A percentile compares a stretch with the other conserved stretches of the same genome.
phyloP scores from a whole-genome alignment of 106 monocot species.

The Gastrodia elata region DNA sequence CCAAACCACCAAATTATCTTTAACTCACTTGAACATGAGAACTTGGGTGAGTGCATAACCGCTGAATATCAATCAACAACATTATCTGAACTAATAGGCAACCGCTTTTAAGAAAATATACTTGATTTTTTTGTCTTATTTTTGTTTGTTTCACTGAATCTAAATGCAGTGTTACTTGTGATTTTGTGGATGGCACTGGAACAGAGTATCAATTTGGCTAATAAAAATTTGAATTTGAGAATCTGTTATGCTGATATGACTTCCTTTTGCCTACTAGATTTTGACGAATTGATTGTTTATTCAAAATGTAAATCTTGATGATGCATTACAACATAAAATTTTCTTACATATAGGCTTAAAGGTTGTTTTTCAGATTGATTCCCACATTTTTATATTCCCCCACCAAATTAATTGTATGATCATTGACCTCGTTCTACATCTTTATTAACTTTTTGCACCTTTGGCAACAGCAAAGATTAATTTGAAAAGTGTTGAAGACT shows the following conservation, averaged over 20 bases:
- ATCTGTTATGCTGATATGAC: background rate
- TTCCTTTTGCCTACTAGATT: background rate
- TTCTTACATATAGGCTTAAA: background rate
- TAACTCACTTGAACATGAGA: background rate
- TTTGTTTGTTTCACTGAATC: background rate
- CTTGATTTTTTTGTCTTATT: background rate
- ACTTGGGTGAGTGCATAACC: background rate
- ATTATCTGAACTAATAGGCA: background rate
- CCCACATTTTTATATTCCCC: background rate
- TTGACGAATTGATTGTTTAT: background rate
- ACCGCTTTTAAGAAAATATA: background rate
- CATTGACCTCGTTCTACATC: conserved; percentile 1
- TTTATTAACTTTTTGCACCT: background rate
- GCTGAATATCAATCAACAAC: background rate
- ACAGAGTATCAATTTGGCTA: background rate
- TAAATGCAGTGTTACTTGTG: background rate
- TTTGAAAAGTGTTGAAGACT: conserved; percentile 63
- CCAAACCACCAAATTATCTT: background rate
- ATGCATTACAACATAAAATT: background rate
- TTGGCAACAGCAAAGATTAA: conserved; percentile 70
- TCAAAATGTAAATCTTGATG: background rate
- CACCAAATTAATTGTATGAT: background rate
- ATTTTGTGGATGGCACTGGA: background rate
- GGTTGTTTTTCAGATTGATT: background rate
- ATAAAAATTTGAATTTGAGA: background rate